Evolutionary conservation across 495 filamentous ascomycete species (phyloP), one percentile per base, ranked within the genome.

Genomic region (Amphirosellinia nigrospora): DNA sequence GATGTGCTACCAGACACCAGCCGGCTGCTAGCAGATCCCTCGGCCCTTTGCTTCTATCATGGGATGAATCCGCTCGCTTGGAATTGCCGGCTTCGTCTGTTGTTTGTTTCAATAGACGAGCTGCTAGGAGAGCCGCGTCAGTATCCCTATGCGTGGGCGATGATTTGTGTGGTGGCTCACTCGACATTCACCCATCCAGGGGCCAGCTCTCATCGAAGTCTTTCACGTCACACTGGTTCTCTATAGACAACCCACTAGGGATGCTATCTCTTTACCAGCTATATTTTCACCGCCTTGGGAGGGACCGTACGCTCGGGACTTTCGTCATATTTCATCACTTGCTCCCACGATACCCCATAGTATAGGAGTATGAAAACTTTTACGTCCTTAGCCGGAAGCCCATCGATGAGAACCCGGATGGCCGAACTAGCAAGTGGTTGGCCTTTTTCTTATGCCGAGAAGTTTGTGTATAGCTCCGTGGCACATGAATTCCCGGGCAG

Each of bases 11-110:
- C 16, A n/a, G 6, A 39, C 32, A 65, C 23, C 26, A 65, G 16
- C 32, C 62, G 62, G 62, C 19, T 65, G 11, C 46, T 39, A 21
- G 62, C 62, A 65, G 62, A 38, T 28, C 1, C 1, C 61, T 34
- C 61, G 61, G 61, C 61, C 43, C 43, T 26, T 64, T 30, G 8
- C 36, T 26, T 9, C 2, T 15, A n/a, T 5, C 43, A 13, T 7
- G 9, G 2, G 43, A 23, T 4, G 46, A 39, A 19, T 26, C 32
- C 46, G 15, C 6, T 52, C 62, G 30, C 58, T 39, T 60, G 58
- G 2, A n/a, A 36, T 58, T 36, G 6, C 32, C 30, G 1, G 30
- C 58, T 60, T 39, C 1, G 11, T 39, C 55, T 36, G 34, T 26
- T 10, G 32, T 10, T 36, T 36, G 55, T 58, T 58, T 58, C 32